Conservation (phyloP, 768 basidiomycete genomes). For the Sporobolomyces phaffii region DNA sequence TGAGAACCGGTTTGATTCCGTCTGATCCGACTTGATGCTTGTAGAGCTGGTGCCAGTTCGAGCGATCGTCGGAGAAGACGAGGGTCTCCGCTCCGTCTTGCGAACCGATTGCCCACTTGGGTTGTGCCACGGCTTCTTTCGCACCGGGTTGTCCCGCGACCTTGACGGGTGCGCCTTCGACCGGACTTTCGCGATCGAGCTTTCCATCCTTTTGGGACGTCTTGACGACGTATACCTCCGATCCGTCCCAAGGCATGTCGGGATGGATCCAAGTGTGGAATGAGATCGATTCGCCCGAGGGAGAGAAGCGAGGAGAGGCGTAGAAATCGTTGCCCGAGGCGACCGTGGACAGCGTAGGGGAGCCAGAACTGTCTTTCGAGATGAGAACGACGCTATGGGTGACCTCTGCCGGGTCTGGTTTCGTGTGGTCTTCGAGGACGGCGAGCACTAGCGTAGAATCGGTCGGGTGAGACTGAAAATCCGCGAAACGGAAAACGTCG, state of each 20-base stretch:
- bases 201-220: constrained; percentile 41
- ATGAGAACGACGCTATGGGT: constrained; percentile 59
- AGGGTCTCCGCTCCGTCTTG: constrained; percentile 52
- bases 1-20: neutral
- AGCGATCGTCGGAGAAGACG: constrained; percentile 61
- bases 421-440: constrained; percentile 66
- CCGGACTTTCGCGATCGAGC: neutral
- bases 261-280: constrained; percentile 69
- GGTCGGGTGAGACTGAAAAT: constrained; percentile 58
- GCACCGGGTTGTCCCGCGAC: constrained; percentile 53
- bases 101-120: constrained; percentile 52
- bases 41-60: constrained; percentile 67
- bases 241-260: constrained; percentile 68
- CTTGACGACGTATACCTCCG: constrained; percentile 56
- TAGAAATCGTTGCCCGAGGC: constrained; percentile 67
- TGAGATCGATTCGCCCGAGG: constrained; percentile 56
- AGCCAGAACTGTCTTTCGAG: constrained; percentile 46
- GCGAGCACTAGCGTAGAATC: constrained; percentile 57
- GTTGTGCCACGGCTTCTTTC: constrained; percentile 54
- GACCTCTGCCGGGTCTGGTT: constrained; percentile 53
- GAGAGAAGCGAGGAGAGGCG: constrained; percentile 57
- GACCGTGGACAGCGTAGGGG: constrained; percentile 52
- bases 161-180: constrained; percentile 46
- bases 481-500: constrained; percentile 58
- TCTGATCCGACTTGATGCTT: constrained; percentile 45